Evolutionary conservation across 2,329 filamentous ascomycete genomes (phyloP), one percentile per base, ranked within the genome.

Genomic region (Diaporthe capsici): DNA sequence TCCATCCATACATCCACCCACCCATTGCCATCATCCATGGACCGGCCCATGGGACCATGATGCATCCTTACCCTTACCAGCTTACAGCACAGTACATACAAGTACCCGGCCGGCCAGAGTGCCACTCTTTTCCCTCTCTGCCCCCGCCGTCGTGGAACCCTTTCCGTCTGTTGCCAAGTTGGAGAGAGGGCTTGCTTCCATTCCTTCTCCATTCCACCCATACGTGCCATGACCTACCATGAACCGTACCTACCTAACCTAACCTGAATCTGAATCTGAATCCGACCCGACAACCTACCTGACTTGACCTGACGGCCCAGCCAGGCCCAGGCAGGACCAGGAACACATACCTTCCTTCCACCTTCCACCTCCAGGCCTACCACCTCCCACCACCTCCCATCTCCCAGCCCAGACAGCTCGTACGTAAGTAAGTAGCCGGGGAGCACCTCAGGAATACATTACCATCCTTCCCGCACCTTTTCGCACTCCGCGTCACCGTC

Each of bases 1-100:
- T 61, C 13, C 57, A 72, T 72, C 39, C 71, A 53, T 51, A 47
- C 71, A 61, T 31, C 44, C 57, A 60, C 57, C 55, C 57, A 47
- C 57, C 49, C 49, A 55, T 28, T 34, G 51, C 49, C 65, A 55
- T 55, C 28, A 70, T 70, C 65, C 65, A 70, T 70, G 65, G 49
- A 70, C 34, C 49, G 42, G 49, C 39, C 60, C 60, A 65, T 65
- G 61, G 61, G 61, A 65, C 61, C 61, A 65, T 65, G 61, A 34
- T 65, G 34, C 63, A 67, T 67, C 63, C 63, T 67, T 68, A 68
- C 65, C 65, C 47, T 68, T 68, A 68, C 15, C 65, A 53, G 65
- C 65, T 42, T 70, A 55, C 65, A 42, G 49, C 31, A 68, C 65
- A 53, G 63, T 68, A 68, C 63, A 13, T n/a, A 44, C 39, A n/a